phyloP scores from a whole-genome alignment of 176 grass and related monocot species.

The Luzula sylvatica region DNA sequence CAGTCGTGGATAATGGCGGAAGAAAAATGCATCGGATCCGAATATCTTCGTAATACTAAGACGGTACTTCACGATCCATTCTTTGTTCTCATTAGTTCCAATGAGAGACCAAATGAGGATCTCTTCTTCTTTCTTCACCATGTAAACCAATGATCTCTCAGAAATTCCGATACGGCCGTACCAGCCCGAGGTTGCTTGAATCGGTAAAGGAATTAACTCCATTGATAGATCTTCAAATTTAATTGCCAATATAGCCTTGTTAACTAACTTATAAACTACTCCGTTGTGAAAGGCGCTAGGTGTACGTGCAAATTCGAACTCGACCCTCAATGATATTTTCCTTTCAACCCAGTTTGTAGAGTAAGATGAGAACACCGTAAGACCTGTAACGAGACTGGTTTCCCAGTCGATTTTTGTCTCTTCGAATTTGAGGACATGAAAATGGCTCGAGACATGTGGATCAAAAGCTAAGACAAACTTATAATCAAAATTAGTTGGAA shows the following conservation, averaged over 20 bases:
- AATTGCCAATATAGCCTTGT: not conserved
- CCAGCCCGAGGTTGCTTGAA: not conserved
- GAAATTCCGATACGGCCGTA: conserved; percentile 20
- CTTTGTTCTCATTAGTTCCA: not conserved
- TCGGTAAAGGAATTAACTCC: conserved; percentile 1
- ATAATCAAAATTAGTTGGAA: not conserved
- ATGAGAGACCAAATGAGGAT: conserved; percentile 13
- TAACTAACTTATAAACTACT: conserved; percentile 1
- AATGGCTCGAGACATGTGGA: conserved; percentile 23
- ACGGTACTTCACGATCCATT: conserved; percentile 5
- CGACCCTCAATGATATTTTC: not conserved
- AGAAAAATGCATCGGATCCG: conserved; percentile 3
- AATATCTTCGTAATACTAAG: conserved; percentile 20
- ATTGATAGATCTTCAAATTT: not conserved
- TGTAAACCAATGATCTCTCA: conserved; percentile 18
- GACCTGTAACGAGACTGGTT: not conserved
- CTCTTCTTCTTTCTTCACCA: not conserved
- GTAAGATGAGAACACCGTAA: not conserved
- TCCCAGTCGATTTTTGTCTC: not conserved
- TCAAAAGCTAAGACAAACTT: conserved; percentile 5
- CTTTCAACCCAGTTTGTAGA: conserved; percentile 10
- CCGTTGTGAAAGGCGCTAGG: not conserved
- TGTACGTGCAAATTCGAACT: not conserved
- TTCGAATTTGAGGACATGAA: conserved; percentile 27
- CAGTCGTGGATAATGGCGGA: not conserved